phyloP scores from a whole-genome alignment of 2,329 filamentous ascomycete species.

The Apiospora sp. region DNA sequence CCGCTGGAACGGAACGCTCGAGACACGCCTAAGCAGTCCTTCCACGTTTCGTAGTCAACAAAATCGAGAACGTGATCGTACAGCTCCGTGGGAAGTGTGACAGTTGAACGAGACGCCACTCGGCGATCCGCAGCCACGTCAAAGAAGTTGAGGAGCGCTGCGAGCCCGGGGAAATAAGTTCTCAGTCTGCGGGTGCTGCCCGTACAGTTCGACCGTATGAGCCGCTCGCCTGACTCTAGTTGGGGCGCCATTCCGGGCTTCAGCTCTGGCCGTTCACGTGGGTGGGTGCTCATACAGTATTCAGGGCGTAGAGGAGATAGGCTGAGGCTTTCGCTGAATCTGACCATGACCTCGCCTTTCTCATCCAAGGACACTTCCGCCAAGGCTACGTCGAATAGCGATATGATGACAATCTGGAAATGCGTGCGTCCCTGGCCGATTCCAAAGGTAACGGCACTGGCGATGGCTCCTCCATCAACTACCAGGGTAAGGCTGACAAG shows the following conservation, averaged over 20 bases:
- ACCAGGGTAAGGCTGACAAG: neutral
- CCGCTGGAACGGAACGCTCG: neutral
- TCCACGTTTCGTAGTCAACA: neutral
- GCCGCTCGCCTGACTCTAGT: neutral
- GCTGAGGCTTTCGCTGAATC: neutral
- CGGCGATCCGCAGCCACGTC: neutral
- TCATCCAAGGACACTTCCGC: too few species aligned
- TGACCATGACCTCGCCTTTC: neutral
- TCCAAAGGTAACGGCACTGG: neutral
- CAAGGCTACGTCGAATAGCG: neutral
- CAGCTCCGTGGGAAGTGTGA: neutral
- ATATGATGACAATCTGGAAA: neutral
- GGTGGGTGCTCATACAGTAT: neutral
- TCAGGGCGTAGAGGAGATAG: neutral
- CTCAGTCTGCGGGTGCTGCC: neutral
- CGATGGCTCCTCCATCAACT: neutral
- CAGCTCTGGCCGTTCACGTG: neutral
- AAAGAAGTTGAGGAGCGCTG: neutral
- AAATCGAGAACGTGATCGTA: neutral
- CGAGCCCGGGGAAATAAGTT: neutral
- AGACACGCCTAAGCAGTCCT: neutral
- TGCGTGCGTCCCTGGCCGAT: neutral
- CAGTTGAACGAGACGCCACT: neutral
- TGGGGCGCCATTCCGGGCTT: neutral
- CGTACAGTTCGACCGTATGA: neutral